phyloP scores from a whole-genome alignment of 306 rosid species.

The Styphnolobium japonicum region DNA sequence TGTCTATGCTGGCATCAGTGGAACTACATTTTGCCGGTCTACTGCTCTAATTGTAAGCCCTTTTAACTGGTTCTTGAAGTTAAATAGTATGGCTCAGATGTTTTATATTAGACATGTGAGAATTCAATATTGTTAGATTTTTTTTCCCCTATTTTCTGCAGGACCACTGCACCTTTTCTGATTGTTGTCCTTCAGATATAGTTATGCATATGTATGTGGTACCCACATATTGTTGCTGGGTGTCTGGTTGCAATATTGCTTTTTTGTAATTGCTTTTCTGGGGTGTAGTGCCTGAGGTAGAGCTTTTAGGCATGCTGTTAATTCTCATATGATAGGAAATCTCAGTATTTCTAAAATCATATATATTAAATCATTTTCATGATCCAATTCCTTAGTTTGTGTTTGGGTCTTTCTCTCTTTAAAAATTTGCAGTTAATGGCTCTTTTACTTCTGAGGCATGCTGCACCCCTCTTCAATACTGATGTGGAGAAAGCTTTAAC shows the following conservation, averaged over 20 bases:
- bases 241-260: not conserved
- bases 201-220: not conserved
- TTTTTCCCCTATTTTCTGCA: not conserved
- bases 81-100: not conserved
- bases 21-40: constrained; percentile 57
- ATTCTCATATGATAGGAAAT: too few species aligned
- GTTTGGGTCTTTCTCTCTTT: not conserved
- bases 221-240: not conserved
- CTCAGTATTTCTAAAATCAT: too few species aligned
- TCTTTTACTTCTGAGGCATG: constrained; percentile 58
- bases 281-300: too few species aligned
- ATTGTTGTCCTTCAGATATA: not conserved
- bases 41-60: constrained; percentile 53
- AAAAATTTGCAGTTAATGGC: constrained; percentile 51
- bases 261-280: too few species aligned
- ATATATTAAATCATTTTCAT: too few species aligned
- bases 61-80: not conserved
- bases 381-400: not conserved
- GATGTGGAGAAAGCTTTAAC: constrained; percentile 50
- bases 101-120: not conserved
- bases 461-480: constrained; percentile 41
- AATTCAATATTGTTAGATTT: not conserved
- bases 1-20: constrained; percentile 37
- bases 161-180: not conserved
- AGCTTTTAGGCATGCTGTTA: too few species aligned